Conservation (phyloP, 2,329 filamentous ascomycete genomes). For the Curvularia eragrostidis region DNA sequence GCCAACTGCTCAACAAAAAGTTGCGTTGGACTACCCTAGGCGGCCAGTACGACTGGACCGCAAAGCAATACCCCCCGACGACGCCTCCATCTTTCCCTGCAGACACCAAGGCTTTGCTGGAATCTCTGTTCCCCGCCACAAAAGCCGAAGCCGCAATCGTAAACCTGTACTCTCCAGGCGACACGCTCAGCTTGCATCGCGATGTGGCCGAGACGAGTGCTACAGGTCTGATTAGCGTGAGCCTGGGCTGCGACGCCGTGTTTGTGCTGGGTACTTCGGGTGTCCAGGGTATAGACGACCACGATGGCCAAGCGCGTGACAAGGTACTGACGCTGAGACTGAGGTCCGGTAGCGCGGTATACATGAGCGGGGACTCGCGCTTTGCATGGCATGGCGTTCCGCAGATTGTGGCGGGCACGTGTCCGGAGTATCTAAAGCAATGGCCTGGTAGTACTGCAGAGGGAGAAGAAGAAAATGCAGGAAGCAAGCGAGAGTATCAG, state of each 20-base stretch:
- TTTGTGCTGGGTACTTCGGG: conserved; percentile 72
- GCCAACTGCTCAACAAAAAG: conserved; percentile 76
- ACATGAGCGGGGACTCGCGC: conserved; percentile 81
- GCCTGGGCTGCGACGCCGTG: conserved; percentile 86
- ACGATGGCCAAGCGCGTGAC: conserved; percentile 28
- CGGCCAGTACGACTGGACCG: conserved; percentile 96
- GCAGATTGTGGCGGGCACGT: conserved; percentile 80
- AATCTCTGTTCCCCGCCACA: conserved; percentile 76
- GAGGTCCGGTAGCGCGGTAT: conserved; percentile 84
- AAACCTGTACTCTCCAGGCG: conserved; percentile 89
- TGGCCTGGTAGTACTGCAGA: conserved; percentile 68
- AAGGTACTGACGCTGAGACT: conserved; percentile 53
- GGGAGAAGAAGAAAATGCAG: conserved; percentile 48
- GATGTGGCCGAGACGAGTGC: conserved; percentile 89
- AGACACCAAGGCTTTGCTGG: conserved; percentile 73
- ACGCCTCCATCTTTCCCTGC: conserved; percentile 73
- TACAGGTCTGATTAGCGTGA: conserved; percentile 81
- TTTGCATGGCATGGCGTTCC: conserved; percentile 97
- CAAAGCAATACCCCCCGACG: conserved; percentile 77
- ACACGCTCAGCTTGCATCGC: conserved; percentile 90
- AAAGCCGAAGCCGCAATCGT: conserved; percentile 88
- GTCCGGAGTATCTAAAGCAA: conserved; percentile 72
- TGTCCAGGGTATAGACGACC: conserved; percentile 17
- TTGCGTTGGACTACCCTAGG: conserved; percentile 94
- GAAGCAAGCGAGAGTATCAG: no score